Evolutionary conservation across 352 stramenopile species (phyloP).

Genomic region (Phytopythium chamaehyphon): DNA sequence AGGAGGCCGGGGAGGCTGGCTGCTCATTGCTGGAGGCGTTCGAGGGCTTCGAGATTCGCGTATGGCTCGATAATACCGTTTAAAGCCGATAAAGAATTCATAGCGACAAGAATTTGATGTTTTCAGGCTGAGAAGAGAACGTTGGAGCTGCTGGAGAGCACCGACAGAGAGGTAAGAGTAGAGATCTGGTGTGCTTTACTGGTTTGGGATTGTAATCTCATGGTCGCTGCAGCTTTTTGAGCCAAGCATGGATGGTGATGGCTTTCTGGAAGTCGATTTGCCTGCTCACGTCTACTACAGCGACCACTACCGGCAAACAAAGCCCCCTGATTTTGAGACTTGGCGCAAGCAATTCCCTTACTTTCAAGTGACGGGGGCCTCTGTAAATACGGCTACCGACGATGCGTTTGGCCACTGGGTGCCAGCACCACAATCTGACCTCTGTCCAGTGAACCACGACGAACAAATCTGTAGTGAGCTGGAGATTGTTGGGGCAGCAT

Average conservation of each 20-base stretch:
- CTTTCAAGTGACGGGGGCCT: conserved; percentile 24
- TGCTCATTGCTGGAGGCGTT: conserved; percentile 42
- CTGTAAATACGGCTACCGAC: conserved; percentile 16
- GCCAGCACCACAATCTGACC: neutral
- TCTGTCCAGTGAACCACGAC: too few relatives aligned
- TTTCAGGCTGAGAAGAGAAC: conserved; percentile 39
- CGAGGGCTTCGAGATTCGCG: conserved; percentile 46
- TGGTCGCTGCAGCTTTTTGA: neutral
- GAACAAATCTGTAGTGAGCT: too few relatives aligned
- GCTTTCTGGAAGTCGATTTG: conserved; percentile 6
- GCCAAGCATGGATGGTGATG: conserved; percentile 1
- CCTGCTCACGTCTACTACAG: conserved; percentile 44
- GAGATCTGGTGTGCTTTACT: neutral
- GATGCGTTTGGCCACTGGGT: conserved; percentile 40
- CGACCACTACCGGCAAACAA: conserved; percentile 36
- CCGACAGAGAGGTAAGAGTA: conserved; percentile 23
- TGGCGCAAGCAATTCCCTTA: conserved; percentile 53
- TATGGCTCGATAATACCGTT: too few relatives aligned
- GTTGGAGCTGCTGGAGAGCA: conserved; percentile 27
- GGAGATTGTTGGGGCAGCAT: too few relatives aligned
- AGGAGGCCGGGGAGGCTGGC: conserved; percentile 12
- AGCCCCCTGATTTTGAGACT: conserved; percentile 34
- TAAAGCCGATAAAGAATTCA: conserved; percentile 1
- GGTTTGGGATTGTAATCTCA: neutral
- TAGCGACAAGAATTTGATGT: neutral